Evolutionary conservation across 352 stramenopile species (phyloP), one percentile per base, ranked within the genome.

Genomic region (Phytophthora cryptogea): DNA sequence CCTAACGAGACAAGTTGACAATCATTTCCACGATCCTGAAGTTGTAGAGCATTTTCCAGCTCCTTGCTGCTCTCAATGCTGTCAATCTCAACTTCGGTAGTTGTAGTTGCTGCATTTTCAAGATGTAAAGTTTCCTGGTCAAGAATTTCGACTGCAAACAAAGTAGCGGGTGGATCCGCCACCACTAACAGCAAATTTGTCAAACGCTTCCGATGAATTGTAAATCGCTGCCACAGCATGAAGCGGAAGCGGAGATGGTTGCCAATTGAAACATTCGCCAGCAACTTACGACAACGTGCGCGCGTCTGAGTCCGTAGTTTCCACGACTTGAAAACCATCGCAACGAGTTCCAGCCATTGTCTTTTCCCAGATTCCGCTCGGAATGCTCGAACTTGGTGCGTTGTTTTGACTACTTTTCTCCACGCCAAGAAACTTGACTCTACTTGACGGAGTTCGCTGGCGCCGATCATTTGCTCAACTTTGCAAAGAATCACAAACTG

Each of bases 181-280:
- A 49, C 50, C 6, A 70, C 16, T 8, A 70, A 36, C 32, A 73
- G 46, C 30, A 76, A 23, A 23, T 52, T 44, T n/a, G 66, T 63
- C 8, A 90, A 49, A 1, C 59, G 66, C 32, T 62, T 59, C 6
- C 60, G 41, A 7, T 79, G 62, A 7, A 7, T 31, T 3, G 65
- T 61, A 23, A 85, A 87, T 40, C 61, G 45, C 26, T 76, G 72
- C 81, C 81, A 91, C 8, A 87, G 47, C 20, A 70, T 27, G 20
- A 87, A 91, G 0, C 79, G 75, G 26, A 86, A 81, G 4, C 76
- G 68, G 10, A 85, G 7, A 16, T 65, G 72, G 14, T 70, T 76
- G 0, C 63, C 53, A 7, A 74, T 51, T 23, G 76, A 70, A 4
- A 80, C 64, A 16, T 52, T 77, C 7, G 49, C 59, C 2, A 90